Percentiles rank a stretch among this genome's conserved stretches.
These are phyloP conservation scores for Mercurialis annua DNA, from an alignment of 345 rosid species.

Conservation along the genomic window DNA sequence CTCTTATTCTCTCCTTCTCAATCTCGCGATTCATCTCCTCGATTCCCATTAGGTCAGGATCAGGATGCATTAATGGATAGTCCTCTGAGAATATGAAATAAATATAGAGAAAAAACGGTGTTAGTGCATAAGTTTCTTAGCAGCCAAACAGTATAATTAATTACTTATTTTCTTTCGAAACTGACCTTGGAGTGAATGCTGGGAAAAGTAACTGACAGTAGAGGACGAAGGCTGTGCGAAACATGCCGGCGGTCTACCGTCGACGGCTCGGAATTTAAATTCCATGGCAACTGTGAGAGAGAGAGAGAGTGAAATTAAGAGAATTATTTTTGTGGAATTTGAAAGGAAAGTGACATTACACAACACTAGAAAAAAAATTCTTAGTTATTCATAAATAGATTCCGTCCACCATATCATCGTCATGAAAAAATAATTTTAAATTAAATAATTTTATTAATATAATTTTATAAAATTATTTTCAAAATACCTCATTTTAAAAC, in stretches of 20 bases:
- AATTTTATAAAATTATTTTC: too few species aligned
- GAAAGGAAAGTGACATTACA: too few species aligned
- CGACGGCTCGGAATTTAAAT: slow-evolving; percentile 44
- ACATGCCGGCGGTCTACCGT: slow-evolving; percentile 19
- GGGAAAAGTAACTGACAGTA: slow-evolving; percentile 15
- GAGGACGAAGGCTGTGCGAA: slow-evolving; percentile 13
- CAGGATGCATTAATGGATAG: slow-evolving; percentile 1
- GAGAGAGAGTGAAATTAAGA: not conserved
- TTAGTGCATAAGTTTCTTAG: not conserved
- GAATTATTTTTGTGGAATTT: not conserved
- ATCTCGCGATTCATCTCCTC: slow-evolving; percentile 26
- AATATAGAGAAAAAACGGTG: not conserved
- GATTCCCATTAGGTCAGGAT: slow-evolving; percentile 7
- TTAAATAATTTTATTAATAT: too few species aligned
- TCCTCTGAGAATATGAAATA: not conserved
- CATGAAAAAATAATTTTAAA: too few species aligned
- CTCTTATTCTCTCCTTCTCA: slow-evolving; percentile 42
- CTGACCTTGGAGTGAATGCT: slow-evolving; percentile 30
- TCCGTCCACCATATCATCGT: too few species aligned
- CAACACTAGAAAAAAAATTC: too few species aligned
- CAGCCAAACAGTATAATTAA: not conserved
- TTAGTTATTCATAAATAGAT: too few species aligned
- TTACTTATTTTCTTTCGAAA: not conserved
- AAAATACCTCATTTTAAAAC: too few species aligned
- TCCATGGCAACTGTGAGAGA: slow-evolving; percentile 28